Evolutionary conservation across 2,329 filamentous ascomycete species (phyloP).

Genomic region (Ophidiomyces ophidiicola): DNA sequence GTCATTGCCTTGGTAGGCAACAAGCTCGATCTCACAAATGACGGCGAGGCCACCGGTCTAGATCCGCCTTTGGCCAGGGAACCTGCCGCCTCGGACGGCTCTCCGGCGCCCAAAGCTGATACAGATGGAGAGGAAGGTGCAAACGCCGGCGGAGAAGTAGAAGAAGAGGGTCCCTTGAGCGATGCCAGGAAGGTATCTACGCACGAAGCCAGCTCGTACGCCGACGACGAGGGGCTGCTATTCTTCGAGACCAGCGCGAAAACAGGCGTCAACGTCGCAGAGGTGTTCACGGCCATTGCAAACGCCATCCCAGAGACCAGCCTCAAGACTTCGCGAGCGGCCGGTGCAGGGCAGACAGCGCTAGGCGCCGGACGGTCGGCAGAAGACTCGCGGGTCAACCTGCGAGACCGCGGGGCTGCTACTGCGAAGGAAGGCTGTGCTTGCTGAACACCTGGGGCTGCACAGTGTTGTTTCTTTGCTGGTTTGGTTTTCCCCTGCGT

Average conservation of each 20-base stretch:
- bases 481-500: not conserved
- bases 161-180: conserved; percentile 44
- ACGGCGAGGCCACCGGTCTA: conserved; percentile 39
- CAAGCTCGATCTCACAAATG: conserved; percentile 90
- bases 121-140: conserved; percentile 40
- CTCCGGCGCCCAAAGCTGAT: conserved; percentile 4
- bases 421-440: conserved; percentile 85
- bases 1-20: conserved; percentile 96
- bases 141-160: conserved; percentile 37
- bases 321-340: conserved; percentile 69
- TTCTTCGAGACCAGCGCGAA: conserved; percentile 99
- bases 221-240: conserved; percentile 81
- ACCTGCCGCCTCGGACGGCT: conserved; percentile 2
- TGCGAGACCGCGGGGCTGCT: conserved; percentile 59
- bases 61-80: conserved; percentile 1
- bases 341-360: conserved; percentile 43
- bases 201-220: conserved; percentile 84
- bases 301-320: conserved; percentile 97
- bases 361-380: conserved; percentile 42
- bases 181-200: conserved; percentile 80
- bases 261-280: conserved; percentile 83
- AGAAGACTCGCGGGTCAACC: conserved; percentile 59
- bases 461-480: not conserved
- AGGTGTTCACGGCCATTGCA: conserved; percentile 95
- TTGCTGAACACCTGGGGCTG: conserved; percentile 43